These are phyloP conservation scores for Castanopsis chinensis DNA, from an alignment of 306 rosid genomes.

Conservation along the genomic window DNA sequence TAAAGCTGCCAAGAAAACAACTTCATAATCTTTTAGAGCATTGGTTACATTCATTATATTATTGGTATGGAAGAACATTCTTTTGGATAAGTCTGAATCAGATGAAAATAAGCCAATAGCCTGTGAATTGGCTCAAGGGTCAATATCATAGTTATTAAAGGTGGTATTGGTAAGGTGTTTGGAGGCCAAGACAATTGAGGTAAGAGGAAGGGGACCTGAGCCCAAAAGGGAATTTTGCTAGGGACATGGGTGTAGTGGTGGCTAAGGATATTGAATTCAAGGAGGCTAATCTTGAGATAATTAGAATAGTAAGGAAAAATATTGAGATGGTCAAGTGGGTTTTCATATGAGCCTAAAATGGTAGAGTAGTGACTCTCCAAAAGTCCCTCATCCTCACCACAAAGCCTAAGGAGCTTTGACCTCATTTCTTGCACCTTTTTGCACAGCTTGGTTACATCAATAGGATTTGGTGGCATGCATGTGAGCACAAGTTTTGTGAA, in stretches of 20 bases:
- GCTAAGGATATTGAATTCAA: constrained; percentile 59
- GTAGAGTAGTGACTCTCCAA: constrained; percentile 63
- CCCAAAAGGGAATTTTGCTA: constrained; percentile 62
- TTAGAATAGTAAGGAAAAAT: constrained; percentile 75
- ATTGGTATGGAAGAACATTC: constrained; percentile 64
- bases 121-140: constrained; percentile 57
- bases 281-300: constrained; percentile 70
- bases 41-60: constrained; percentile 48
- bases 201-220: constrained; percentile 83
- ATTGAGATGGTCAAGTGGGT: constrained; percentile 55
- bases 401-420: constrained; percentile 55
- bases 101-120: constrained; percentile 50
- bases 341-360: constrained; percentile 42
- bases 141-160: constrained; percentile 73
- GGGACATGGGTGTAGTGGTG: constrained; percentile 46
- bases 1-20: constrained; percentile 76
- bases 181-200: constrained; percentile 74
- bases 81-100: constrained; percentile 49
- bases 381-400: constrained; percentile 66
- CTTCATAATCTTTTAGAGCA: constrained; percentile 47
- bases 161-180: constrained; percentile 49
- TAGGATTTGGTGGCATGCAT: constrained; percentile 70
- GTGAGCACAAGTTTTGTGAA: constrained; percentile 72
- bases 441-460: constrained; percentile 50
- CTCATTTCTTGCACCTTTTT: constrained; percentile 46